Percentiles rank a stretch among this genome's conserved stretches.
Conservation (phyloP, 2,329 filamentous ascomycete genomes). For the Verticillium nonalfalfae region DNA sequence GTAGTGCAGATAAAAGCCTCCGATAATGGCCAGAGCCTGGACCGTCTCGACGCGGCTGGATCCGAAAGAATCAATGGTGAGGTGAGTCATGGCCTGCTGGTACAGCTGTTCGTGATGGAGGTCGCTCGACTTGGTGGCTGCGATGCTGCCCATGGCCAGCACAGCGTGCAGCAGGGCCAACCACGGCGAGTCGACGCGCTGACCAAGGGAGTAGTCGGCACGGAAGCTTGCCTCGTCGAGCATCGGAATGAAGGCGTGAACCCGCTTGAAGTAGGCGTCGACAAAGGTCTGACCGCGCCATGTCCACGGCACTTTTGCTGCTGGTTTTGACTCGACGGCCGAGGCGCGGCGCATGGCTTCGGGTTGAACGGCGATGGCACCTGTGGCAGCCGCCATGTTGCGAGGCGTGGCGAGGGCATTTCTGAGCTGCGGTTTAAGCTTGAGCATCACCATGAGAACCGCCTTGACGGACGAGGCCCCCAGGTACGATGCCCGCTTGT, state of each 20-base stretch:
- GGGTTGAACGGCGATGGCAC: conserved; percentile 32
- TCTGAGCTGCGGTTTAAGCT: conserved; percentile 41
- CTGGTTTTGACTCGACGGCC: conserved; percentile 35
- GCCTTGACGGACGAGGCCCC: conserved; percentile 72
- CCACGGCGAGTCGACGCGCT: conserved; percentile 2
- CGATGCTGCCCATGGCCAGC: conserved; percentile 4
- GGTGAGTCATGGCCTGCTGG: conserved; percentile 1
- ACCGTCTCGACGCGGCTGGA: conserved; percentile 4
- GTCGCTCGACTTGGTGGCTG: conserved; percentile 2
- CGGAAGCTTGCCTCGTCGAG: conserved; percentile 65
- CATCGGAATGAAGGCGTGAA: conserved; percentile 67
- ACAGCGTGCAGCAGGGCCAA: conserved; percentile 3
- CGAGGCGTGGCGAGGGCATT: conserved; percentile 39
- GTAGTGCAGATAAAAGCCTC: conserved; percentile 32
- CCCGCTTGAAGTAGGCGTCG: conserved; percentile 66
- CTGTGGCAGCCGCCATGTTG: conserved; percentile 36
- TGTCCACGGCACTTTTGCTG: conserved; percentile 41
- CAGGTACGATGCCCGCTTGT: conserved; percentile 59
- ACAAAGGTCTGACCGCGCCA: conserved; percentile 63
- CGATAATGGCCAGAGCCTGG: conserved; percentile 4
- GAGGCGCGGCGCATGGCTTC: conserved; percentile 33
- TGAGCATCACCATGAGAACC: conserved; percentile 64
- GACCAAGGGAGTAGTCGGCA: conserved; percentile 40
- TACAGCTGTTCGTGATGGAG: conserved; percentile 2
- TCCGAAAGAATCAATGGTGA: conserved; percentile 5